phyloP scores from a whole-genome alignment of 148 eudicot genomes.

The Rhododendron ferrugineum region DNA sequence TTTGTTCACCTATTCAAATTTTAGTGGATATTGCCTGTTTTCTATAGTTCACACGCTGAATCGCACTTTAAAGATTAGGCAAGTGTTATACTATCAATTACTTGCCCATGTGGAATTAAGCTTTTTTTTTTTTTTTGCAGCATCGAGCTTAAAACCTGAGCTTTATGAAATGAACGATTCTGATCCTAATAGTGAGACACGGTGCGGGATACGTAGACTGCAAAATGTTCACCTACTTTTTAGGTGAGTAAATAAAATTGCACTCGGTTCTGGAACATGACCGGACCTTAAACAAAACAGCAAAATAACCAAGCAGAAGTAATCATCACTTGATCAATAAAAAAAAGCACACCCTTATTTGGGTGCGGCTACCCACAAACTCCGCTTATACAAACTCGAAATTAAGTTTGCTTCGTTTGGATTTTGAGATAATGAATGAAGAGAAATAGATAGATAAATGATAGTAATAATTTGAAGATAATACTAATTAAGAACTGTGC shows the following conservation, averaged over 20 bases:
- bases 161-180: neutral
- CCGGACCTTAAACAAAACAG: conserved; percentile 26
- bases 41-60: neutral
- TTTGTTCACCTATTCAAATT: neutral
- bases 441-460: too few species aligned
- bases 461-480: too few species aligned
- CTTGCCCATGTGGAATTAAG: neutral
- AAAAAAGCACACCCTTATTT: too few species aligned
- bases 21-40: neutral
- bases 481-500: too few species aligned
- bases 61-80: neutral
- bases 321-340: neutral
- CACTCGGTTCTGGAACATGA: conserved; percentile 15
- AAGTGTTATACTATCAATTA: too few species aligned
- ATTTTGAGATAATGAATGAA: too few species aligned
- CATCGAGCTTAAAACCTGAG: neutral
- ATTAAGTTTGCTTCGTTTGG: too few species aligned
- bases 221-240: neutral
- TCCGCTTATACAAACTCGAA: too few species aligned
- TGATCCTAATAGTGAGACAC: neutral
- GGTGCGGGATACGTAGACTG: neutral
- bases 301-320: neutral
- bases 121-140: neutral
- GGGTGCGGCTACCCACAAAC: too few species aligned
- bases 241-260: neutral